A percentile compares a stretch with the other conserved stretches of the same genome.
These are phyloP conservation scores for Gossypium longicalyx DNA, from an alignment of 345 rosid genomes.

Conservation along the genomic window DNA sequence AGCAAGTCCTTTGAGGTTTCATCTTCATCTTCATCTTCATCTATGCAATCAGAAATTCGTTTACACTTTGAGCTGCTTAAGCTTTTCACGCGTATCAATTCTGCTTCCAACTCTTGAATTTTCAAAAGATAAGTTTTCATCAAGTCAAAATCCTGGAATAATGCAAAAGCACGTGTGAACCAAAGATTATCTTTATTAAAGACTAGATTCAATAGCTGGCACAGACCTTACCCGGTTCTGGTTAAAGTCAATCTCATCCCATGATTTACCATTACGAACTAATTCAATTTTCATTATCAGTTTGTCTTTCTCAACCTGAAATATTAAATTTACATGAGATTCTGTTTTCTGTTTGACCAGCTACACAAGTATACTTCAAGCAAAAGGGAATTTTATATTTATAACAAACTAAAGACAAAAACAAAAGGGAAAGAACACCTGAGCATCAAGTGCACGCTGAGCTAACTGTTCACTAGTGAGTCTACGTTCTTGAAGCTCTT, in stretches of 20 bases:
- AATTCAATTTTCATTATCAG: conserved; percentile 69
- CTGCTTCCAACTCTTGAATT: conserved; percentile 93
- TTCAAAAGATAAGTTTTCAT: conserved; percentile 62
- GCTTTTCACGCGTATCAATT: conserved; percentile 55
- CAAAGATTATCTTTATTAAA: conserved; percentile 1
- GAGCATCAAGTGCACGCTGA: conserved; percentile 77
- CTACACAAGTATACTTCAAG: background rate
- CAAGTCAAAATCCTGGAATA: conserved; percentile 64
- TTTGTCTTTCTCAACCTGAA: conserved; percentile 88
- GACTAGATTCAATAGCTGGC: background rate
- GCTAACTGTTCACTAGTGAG: conserved; percentile 64
- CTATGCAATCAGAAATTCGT: conserved; percentile 37
- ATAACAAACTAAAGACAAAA: conserved; percentile 4
- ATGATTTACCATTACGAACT: conserved; percentile 72
- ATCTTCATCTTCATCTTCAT: conserved; percentile 62
- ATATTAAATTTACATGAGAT: conserved; percentile 13
- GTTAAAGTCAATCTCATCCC: conserved; percentile 76
- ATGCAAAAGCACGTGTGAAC: conserved; percentile 9
- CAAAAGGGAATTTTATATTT: background rate
- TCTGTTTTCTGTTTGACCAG: background rate
- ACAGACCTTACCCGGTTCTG: conserved; percentile 45
- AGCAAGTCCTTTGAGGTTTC: conserved; percentile 45
- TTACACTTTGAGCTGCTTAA: conserved; percentile 37
- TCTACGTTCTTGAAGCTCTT: conserved; percentile 71
- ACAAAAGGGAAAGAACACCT: conserved; percentile 41